Evolutionary conservation across 768 basidiomycete species (phyloP).

Genomic region (Naganishia kalamii): DNA sequence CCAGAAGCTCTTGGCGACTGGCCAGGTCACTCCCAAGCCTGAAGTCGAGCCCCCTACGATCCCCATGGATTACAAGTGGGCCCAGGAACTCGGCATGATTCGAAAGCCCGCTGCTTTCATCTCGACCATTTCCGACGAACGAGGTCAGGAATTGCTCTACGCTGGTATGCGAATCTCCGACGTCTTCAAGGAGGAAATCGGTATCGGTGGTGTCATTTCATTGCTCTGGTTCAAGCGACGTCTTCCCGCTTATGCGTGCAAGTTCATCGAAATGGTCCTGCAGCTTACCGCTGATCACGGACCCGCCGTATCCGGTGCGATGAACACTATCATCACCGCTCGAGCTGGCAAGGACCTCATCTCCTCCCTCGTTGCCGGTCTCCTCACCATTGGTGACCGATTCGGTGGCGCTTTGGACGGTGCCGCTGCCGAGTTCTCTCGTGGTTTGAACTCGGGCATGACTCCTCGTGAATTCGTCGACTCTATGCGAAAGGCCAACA

Average conservation of each 20-base stretch:
- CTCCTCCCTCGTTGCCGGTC: conserved; percentile 89
- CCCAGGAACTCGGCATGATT: conserved; percentile 81
- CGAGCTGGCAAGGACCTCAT: conserved; percentile 99
- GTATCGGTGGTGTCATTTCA: conserved; percentile 90
- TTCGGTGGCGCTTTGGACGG: conserved; percentile 99
- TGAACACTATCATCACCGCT: conserved; percentile 99
- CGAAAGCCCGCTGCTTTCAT: conserved; percentile 98
- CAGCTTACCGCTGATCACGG: conserved; percentile 99
- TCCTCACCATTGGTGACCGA: conserved; percentile 93
- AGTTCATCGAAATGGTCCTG: conserved; percentile 99
- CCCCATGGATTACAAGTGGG: conserved; percentile 99
- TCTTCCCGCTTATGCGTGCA: conserved; percentile 85
- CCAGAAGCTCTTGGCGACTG: conserved; percentile 65
- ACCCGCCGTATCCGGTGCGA: conserved; percentile 94
- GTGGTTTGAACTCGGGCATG: conserved; percentile 79
- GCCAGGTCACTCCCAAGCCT: conserved; percentile 60
- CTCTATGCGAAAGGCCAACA: conserved; percentile 83
- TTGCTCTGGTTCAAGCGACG: conserved; percentile 97
- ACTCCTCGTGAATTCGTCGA: conserved; percentile 99
- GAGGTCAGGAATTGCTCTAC: conserved; percentile 95
- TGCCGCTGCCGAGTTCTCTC: conserved; percentile 91
- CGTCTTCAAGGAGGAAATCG: conserved; percentile 94
- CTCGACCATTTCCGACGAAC: conserved; percentile 98
- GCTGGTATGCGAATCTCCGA: conserved; percentile 98
- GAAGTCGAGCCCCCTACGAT: conserved; percentile 91